Base-by-base conservation (phyloP, 73 alveolate species). In the Paramecium bursaria region DNA sequence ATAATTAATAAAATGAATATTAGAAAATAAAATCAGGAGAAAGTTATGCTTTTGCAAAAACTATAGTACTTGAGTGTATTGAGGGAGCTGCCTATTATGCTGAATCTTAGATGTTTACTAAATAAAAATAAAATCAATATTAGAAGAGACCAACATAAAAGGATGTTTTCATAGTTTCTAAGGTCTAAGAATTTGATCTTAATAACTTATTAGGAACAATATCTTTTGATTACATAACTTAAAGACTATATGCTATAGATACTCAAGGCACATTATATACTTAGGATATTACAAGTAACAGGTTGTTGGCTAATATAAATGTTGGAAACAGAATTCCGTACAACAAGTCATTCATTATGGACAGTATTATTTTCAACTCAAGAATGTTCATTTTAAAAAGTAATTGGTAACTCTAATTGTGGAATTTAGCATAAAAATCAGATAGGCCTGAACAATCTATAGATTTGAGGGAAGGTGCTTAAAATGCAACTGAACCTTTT, bases 71-170 rank as follows among this genome's bases (percentile, higher is more conserved):
- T 39, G 82, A 67, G 11, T 67, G 82, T 35, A n/a, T 67, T 7
- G 82, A 67, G 44, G 53, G 55, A 2, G 82, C 82, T 3, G 82
- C 11, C 17, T 67, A 67, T 67, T 67, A 39, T 67, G 82, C 82
- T 19, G 82, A 67, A 67, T 25, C 82, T 2, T 19, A 33, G 33
- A 67, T 67, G 22, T 67, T 67, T 67, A 67, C 82, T 5, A 17
- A 67, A 67, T 35, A 67, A 67, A 33, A 67, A 67, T 42, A 67
- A 15, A 13, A 31, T 11, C 22, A 42, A 1, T 31, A 9, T 35
- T 15, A 67, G 21, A 67, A 27, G 39, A 67, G 82, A 67, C 82
- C 82, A 10, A 67, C 82, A 4, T 21, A 21, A 4, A 67, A 67
- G 27, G 82, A 67, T 19, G 17, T 42, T n/a, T 67, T 67, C 27